These are phyloP conservation scores for Plectosphaerella cucumerina DNA, from an alignment of 2,329 filamentous ascomycete genomes.

Conservation along the genomic window DNA sequence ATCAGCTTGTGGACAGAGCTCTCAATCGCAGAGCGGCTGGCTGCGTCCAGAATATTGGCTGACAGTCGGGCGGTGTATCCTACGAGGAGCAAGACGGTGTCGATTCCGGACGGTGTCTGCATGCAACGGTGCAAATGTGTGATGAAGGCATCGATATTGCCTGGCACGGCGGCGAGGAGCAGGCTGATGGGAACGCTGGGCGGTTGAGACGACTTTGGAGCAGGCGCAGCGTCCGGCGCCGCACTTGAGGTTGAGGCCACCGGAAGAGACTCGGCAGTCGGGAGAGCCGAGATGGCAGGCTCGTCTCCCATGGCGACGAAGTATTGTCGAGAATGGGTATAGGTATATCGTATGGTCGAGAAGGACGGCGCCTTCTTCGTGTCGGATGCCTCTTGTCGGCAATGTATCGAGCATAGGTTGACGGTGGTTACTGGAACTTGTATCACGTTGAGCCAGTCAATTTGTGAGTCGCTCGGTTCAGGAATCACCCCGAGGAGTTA, in stretches of 20 bases:
- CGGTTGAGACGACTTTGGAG: conserved; percentile 15
- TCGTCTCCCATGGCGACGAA: conserved; percentile 12
- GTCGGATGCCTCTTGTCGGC: no score
- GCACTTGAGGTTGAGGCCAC: conserved; percentile 7
- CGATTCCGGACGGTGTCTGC: conserved; percentile 64
- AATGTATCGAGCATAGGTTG: no score
- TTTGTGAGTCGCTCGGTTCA: no score
- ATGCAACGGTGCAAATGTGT: conserved; percentile 58
- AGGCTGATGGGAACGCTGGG: conserved; percentile 18
- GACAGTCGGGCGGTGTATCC: conserved; percentile 62
- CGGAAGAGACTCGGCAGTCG: conserved; percentile 30
- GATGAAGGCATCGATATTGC: conserved; percentile 48
- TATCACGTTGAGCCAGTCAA: no score
- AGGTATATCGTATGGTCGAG: no score
- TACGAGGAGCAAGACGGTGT: conserved; percentile 63
- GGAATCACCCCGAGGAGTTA: no score
- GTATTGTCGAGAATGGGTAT: no score
- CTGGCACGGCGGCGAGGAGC: conserved; percentile 27
- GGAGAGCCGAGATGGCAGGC: conserved; percentile 25
- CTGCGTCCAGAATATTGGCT: conserved; percentile 43
- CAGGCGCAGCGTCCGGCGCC: conserved; percentile 8
- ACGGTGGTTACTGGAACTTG: no score
- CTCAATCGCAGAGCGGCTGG: conserved; percentile 55
- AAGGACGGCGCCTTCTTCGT: no score
- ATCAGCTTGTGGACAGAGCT: conserved; percentile 47